These are phyloP conservation scores for Lepraria neglecta DNA, from an alignment of 495 filamentous ascomycete species.

Conservation along the genomic window DNA sequence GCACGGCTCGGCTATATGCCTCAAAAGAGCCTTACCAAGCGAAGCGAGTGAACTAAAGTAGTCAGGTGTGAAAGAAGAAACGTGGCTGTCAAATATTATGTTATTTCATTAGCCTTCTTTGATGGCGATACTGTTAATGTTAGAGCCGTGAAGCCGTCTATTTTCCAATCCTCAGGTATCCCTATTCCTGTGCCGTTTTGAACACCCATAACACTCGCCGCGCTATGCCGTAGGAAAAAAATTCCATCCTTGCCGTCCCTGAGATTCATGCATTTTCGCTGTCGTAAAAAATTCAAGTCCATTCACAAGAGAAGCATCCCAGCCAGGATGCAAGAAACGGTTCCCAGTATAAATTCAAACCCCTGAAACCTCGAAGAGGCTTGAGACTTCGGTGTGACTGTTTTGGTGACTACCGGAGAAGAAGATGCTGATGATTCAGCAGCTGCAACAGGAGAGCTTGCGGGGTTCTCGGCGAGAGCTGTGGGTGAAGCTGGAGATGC, in stretches of 20 bases:
- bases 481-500: slow-evolving; percentile 19
- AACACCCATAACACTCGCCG: background rate
- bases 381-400: background rate
- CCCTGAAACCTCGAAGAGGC: background rate
- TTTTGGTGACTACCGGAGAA: slow-evolving; percentile 13
- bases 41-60: too few species aligned
- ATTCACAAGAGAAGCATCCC: background rate
- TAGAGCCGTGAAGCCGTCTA: slow-evolving; percentile 8
- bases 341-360: background rate
- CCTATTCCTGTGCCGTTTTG: background rate
- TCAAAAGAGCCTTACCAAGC: too few species aligned
- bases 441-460: slow-evolving; percentile 5
- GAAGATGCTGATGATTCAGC: slow-evolving; percentile 12
- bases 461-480: slow-evolving; percentile 15
- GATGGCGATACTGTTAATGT: background rate
- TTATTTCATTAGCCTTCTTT: background rate
- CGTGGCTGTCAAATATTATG: too few species aligned
- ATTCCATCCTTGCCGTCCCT: background rate
- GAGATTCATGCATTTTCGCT: background rate
- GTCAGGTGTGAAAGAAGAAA: too few species aligned
- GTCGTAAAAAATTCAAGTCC: background rate
- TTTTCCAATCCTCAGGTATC: background rate
- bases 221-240: slow-evolving; percentile 7
- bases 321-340: slow-evolving; percentile 3
- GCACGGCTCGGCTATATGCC: too few species aligned